A percentile compares a stretch with the other conserved stretches of the same genome.
phyloP scores from a whole-genome alignment of 805 yeast genomes.

The Yarrowia divulgata region DNA sequence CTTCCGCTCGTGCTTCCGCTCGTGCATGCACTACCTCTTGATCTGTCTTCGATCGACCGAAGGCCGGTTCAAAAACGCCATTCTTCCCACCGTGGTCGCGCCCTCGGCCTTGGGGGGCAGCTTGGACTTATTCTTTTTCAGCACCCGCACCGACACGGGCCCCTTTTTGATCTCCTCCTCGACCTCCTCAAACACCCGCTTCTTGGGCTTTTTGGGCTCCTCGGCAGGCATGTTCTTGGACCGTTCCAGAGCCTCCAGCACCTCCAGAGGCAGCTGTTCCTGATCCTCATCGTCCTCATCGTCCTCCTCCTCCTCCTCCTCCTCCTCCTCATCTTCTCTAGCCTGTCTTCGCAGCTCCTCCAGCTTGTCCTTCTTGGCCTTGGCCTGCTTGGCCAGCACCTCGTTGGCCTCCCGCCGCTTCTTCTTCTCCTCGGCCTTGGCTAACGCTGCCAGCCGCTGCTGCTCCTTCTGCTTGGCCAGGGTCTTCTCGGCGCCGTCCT shows the following conservation, averaged over 20 bases:
- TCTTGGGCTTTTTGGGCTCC: conserved; percentile 42
- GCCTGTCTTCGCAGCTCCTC: conserved; percentile 39
- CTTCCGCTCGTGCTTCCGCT: too few relatives aligned
- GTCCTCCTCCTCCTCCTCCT: conserved; percentile 41
- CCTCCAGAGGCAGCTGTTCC: conserved; percentile 41
- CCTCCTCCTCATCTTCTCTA: conserved; percentile 45
- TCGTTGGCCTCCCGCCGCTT: conserved; percentile 47
- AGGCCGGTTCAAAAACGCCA: conserved; percentile 45
- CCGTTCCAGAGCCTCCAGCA: conserved; percentile 38
- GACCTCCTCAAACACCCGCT: conserved; percentile 23
- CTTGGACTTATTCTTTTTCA: conserved; percentile 43
- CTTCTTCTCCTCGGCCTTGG: conserved; percentile 43
- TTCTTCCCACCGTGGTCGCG: conserved; percentile 43
- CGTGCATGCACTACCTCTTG: conserved; percentile 34
- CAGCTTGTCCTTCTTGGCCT: conserved; percentile 41
- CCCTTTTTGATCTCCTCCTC: conserved; percentile 44
- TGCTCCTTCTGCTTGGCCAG: conserved; percentile 39
- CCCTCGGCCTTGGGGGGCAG: conserved; percentile 46
- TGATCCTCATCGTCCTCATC: conserved; percentile 39
- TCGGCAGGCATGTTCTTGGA: conserved; percentile 25
- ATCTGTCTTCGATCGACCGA: conserved; percentile 25
- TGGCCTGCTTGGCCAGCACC: conserved; percentile 43
- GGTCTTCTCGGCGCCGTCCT: conserved; percentile 42
- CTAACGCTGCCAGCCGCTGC: conserved; percentile 35
- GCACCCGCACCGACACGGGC: conserved; percentile 47